phyloP scores from a whole-genome alignment of 2,329 filamentous ascomycete species.

The Bipolaris zeicola region DNA sequence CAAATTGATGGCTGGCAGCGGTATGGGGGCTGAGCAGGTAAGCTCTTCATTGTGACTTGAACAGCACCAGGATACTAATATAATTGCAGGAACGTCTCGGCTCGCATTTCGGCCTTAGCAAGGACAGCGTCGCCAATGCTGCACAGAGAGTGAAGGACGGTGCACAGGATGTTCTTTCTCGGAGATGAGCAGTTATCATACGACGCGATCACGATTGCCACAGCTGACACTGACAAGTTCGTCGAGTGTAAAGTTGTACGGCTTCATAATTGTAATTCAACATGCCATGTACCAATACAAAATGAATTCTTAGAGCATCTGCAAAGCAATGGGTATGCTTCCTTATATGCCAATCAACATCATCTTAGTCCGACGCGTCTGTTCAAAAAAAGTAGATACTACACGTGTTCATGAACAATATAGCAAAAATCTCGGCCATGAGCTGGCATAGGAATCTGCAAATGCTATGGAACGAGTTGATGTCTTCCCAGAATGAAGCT shows the following conservation, averaged over 20 bases:
- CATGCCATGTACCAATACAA: not conserved
- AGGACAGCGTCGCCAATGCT: conserved; percentile 27
- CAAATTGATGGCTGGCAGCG: conserved; percentile 35
- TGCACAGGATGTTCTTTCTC: conserved; percentile 27
- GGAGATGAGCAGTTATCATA: conserved; percentile 15
- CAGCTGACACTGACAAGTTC: not conserved
- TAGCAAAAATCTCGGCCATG: too few relatives aligned
- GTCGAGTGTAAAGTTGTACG: not conserved
- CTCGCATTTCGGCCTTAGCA: conserved; percentile 35
- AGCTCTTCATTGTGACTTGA: not conserved
- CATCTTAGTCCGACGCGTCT: not conserved
- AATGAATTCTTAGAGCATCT: not conserved
- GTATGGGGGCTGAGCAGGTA: conserved; percentile 45
- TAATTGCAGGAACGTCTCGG: conserved; percentile 36
- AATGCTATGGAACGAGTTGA: too few relatives aligned
- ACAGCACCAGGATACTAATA: conserved; percentile 7
- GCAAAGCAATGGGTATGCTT: not conserved
- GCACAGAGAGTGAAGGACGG: conserved; percentile 36
- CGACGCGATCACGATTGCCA: not conserved
- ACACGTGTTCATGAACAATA: too few relatives aligned
- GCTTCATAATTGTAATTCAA: not conserved
- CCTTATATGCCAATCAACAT: not conserved
- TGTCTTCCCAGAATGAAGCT: too few relatives aligned
- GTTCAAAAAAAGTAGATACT: not conserved
- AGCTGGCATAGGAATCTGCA: too few relatives aligned